These are phyloP conservation scores for Ogataea salicorniae DNA, from an alignment of 805 yeast species.

Conservation along the genomic window DNA sequence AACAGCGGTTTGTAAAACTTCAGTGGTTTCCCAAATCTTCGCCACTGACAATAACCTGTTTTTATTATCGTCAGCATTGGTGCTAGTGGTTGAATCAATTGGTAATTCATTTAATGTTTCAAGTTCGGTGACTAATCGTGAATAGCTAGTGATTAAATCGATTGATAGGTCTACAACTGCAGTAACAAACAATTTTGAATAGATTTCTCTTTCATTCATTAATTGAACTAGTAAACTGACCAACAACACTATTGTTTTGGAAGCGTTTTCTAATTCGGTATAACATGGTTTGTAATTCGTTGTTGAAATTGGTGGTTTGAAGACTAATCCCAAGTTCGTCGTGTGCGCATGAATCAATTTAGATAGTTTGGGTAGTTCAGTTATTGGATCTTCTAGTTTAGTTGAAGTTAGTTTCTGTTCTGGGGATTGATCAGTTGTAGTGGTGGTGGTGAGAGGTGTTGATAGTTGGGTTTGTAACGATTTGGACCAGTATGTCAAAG, in stretches of 20 bases:
- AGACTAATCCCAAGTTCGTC: constrained; percentile 70
- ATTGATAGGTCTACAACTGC: constrained; percentile 27
- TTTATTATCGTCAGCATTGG: constrained; percentile 24
- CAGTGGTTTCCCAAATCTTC: constrained; percentile 67
- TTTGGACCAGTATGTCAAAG: constrained; percentile 15
- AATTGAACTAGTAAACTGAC: constrained; percentile 42
- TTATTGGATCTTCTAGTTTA: constrained; percentile 39
- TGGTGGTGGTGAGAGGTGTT: neutral
- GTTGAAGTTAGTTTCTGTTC: constrained; percentile 16
- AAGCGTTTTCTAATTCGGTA: constrained; percentile 41
- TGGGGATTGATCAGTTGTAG: neutral
- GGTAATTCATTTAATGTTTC: constrained; percentile 6
- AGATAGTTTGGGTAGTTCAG: constrained; percentile 55
- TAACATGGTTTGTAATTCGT: constrained; percentile 40
- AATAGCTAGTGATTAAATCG: constrained; percentile 12
- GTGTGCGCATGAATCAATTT: constrained; percentile 66
- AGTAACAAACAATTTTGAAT: constrained; percentile 26
- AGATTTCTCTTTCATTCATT: constrained; percentile 29
- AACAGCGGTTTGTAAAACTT: constrained; percentile 36
- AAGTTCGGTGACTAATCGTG: constrained; percentile 17
- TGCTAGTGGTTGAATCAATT: constrained; percentile 12
- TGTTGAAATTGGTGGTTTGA: constrained; percentile 50
- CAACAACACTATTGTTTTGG: constrained; percentile 39
- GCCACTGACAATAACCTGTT: constrained; percentile 56
- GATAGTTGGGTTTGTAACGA: constrained; percentile 5